Evolutionary conservation across 257 asterid species (phyloP).

Genomic region (Linderniella brevidens): DNA sequence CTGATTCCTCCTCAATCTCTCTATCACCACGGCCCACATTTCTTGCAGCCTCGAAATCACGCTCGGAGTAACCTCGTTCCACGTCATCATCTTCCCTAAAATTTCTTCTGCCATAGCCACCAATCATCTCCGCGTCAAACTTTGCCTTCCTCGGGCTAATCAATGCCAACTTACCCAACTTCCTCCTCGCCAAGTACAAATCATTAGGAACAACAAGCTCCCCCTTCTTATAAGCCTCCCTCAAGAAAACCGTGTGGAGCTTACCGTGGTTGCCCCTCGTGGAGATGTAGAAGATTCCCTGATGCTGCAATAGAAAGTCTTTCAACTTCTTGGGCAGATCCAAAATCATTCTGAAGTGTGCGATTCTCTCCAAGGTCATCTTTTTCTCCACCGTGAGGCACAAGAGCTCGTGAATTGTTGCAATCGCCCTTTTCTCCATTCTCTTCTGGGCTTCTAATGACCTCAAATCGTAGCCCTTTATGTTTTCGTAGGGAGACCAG

Average conservation of each 20-base stretch:
- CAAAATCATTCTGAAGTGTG: conserved; percentile 68
- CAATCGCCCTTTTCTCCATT: conserved; percentile 88
- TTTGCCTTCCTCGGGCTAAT: conserved; percentile 62
- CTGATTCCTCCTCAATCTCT: no score
- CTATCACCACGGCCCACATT: no score
- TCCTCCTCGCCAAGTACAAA: conserved; percentile 75
- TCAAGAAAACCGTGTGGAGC: conserved; percentile 71
- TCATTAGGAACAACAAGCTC: conserved; percentile 60
- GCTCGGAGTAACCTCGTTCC: no score
- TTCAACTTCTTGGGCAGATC: conserved; percentile 75
- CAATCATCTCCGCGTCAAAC: conserved; percentile 27
- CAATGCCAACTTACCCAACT: conserved; percentile 41
- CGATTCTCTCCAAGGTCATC: conserved; percentile 65
- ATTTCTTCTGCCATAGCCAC: background rate
- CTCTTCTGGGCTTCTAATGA: conserved; percentile 80
- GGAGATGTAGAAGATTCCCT: conserved; percentile 74
- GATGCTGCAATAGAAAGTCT: conserved; percentile 76
- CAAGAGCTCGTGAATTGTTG: conserved; percentile 61
- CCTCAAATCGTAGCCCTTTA: conserved; percentile 62
- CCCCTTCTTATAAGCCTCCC: conserved; percentile 83
- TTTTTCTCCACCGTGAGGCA: conserved; percentile 59
- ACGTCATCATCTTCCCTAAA: no score
- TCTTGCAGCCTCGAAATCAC: no score
- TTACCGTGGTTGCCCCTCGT: conserved; percentile 74
- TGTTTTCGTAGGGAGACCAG: conserved; percentile 82